phyloP scores from a whole-genome alignment of 352 stramenopile genomes.

The Phytophthora foliorum region DNA sequence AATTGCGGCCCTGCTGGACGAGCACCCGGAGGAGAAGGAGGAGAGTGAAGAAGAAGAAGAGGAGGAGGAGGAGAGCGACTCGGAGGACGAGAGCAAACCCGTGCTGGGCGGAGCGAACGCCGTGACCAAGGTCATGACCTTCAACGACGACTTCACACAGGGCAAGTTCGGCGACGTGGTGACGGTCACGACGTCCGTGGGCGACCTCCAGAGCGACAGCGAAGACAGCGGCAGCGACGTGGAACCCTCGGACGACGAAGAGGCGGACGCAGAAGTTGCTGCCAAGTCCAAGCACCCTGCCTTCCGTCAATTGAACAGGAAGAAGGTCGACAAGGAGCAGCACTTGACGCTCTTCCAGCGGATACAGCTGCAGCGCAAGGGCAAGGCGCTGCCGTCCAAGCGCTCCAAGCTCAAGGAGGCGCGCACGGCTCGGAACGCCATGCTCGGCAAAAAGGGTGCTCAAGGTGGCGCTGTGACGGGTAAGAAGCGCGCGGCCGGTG shows the following conservation, averaged over 20 bases:
- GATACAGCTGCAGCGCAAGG: constrained; percentile 88
- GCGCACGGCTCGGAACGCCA: constrained; percentile 73
- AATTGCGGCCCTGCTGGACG: constrained; percentile 54
- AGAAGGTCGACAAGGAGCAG: constrained; percentile 61
- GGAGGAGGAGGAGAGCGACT: constrained; percentile 39
- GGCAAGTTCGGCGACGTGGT: constrained; percentile 89
- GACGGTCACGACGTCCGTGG: constrained; percentile 86
- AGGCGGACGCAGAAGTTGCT: constrained; percentile 37
- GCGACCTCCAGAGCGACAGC: constrained; percentile 80
- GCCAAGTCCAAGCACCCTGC: constrained; percentile 33
- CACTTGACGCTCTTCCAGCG: constrained; percentile 89
- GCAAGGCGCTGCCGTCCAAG: constrained; percentile 85
- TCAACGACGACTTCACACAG: constrained; percentile 86
- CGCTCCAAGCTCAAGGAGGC: constrained; percentile 87
- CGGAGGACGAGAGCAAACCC: constrained; percentile 40
- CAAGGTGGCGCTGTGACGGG: constrained; percentile 21
- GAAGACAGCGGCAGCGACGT: constrained; percentile 79
- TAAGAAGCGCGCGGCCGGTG: constrained; percentile 41
- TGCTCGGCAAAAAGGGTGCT: constrained; percentile 61
- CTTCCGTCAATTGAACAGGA: constrained; percentile 47
- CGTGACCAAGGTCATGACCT: constrained; percentile 78
- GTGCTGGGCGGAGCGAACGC: constrained; percentile 36
- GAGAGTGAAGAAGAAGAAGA: constrained; percentile 42
- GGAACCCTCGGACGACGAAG: constrained; percentile 62
- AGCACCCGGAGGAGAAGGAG: constrained; percentile 51